Evolutionary conservation across 164 flowering plant species (phyloP), one percentile per base, ranked within the genome.

Genomic region (Kingdonia uniflora): DNA sequence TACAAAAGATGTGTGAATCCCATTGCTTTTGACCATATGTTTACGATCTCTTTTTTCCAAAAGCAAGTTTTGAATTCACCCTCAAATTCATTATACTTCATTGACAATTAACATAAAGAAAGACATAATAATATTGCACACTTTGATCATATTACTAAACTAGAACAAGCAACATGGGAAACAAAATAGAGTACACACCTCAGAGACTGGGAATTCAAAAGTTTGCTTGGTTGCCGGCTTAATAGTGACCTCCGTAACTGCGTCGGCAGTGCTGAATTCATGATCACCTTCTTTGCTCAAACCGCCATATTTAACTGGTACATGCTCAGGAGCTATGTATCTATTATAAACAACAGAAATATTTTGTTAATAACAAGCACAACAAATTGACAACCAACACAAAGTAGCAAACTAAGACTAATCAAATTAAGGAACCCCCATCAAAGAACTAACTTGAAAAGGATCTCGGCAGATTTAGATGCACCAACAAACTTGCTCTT

Each of bases 401-500:
- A 24, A 42, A 58, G 25, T 23, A 39, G 44, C 24, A 42, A 12
- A 56, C 15, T 14, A 37, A 37, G 40, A 7, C 40, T 14, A 5
- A 41, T 41, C 4, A 5, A 41, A 10, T 10, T 5, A 41, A 41
- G 17, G 15, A 44, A n/a, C 19, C 7, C 16, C 2, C 2, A 47
- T 47, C 26, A 22, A 47, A 55, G 14, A 2, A 68, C 84, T 66
- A 14, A 85, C 98, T 75, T 88, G 84, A 86, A 84, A 57, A 92
- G 87, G 63, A 89, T 80, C n/a, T 92, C 97, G 43, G 97, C 65
- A 41, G 95, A 65, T 61, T 72, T 86, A 4, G 95, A 73, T 38
- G 91, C 95, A 65, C 77, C 81, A 5, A 88, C 87, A 65, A 88
- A 81, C 79, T 92, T 92, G 95, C 99, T 92, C 83, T 82, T 88